These are phyloP conservation scores for Filobasidium wieringae DNA, from an alignment of 768 basidiomycete genomes.

Conservation along the genomic window DNA sequence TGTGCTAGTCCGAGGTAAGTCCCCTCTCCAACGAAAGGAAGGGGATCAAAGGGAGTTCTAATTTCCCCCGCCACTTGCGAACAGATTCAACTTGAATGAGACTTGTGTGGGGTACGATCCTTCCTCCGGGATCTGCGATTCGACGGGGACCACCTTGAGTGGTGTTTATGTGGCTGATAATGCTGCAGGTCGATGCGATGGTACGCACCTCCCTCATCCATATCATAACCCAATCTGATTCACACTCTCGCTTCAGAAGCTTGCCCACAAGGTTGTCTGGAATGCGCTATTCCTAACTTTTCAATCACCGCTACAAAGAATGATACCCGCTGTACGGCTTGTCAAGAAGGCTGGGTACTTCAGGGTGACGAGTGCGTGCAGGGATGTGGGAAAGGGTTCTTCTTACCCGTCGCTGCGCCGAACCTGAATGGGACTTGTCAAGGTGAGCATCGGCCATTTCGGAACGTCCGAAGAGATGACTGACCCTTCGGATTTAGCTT, in stretches of 20 bases:
- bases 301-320: slow-evolving; percentile 14
- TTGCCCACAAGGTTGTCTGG: slow-evolving; percentile 29
- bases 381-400: slow-evolving; percentile 25
- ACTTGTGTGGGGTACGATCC: slow-evolving; percentile 29
- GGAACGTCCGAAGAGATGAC: neutral
- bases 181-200: slow-evolving; percentile 25
- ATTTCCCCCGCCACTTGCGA: neutral
- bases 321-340: slow-evolving; percentile 21
- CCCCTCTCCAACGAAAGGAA: too few species aligned
- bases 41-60: too few species aligned
- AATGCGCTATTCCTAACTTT: slow-evolving; percentile 31
- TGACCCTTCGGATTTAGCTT: slow-evolving; percentile 15
- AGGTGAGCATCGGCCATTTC: slow-evolving; percentile 18
- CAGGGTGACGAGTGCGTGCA: slow-evolving; percentile 24
- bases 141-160: slow-evolving; percentile 17
- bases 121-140: slow-evolving; percentile 27
- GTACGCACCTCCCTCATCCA: slow-evolving; percentile 16
- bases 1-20: slow-evolving; percentile 29
- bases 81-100: slow-evolving; percentile 23
- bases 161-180: slow-evolving; percentile 31
- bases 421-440: slow-evolving; percentile 31
- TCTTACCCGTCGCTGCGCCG: slow-evolving; percentile 18
- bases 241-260: slow-evolving; percentile 13
- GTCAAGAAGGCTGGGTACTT: slow-evolving; percentile 33
- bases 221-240: neutral